Evolutionary conservation across 2,329 filamentous ascomycete species (phyloP), one percentile per base, ranked within the genome.

Genomic region (Tolypocladium sp.): DNA sequence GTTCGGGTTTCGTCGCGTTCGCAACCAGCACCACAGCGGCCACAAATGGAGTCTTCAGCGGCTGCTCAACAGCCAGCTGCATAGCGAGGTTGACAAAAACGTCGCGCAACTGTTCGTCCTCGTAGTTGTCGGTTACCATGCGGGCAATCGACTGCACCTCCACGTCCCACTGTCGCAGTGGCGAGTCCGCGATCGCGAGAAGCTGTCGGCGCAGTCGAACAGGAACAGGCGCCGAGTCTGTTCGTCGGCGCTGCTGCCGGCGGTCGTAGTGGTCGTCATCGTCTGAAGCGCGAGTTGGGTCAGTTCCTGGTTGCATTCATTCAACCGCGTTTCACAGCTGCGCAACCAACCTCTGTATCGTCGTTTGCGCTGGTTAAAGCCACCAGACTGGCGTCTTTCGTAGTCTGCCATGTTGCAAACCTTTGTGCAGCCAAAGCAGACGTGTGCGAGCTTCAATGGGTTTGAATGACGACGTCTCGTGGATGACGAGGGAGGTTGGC

Each of bases 1-100:
- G 80, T 64, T 94, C 89, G 5, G 88, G 80, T 69, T 91, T 91
- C 66, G 89, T 76, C 33, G 84, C 83, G 76, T 97, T 97, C 64
- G 87, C 83, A 59, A 91, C 83, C 60, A 96, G 81, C 51, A 95
- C 82, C 17, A 93, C 87, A 25, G 90, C 91, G 12, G 92, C 92
- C 42, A 96, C 82, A 71, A 97, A 97, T 0, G 94, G 93, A n/a
- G 92, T 95, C 79, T 97, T 97, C 73, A 99, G 88, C 1, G 94
- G 94, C 76, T 99, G 94, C 76, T 99, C 94, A 41, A 91, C 72
- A 51, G 89, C 82, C 64, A 97, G 80, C 73, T 93, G 90, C 60
- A 92, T 76, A 9, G 86, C 79, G 37, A 96, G 81, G 59, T 88
- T 84, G 64, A 90, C 79, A 71, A 96, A 95, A 56, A 81, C 85